Percentiles rank a stretch among this genome's conserved stretches.
Conservation (phyloP, 257 asterid species). For the Solanum clarkiae region DNA sequence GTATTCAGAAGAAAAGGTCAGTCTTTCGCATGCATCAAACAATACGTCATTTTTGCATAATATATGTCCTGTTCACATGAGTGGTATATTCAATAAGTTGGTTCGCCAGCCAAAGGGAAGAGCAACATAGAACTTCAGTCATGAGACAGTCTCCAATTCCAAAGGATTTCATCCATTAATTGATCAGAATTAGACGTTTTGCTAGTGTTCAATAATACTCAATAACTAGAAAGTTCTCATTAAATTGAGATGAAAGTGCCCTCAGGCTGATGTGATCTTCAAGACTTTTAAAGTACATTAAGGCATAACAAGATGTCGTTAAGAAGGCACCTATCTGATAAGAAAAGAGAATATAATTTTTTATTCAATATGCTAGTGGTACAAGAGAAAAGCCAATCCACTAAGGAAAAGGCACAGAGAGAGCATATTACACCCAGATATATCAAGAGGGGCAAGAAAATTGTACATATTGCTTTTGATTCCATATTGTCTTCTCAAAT, state of each 20-base stretch:
- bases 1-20: neutral
- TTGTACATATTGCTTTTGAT: neutral
- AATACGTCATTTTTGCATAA: neutral
- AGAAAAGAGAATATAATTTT: neutral
- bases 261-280: neutral
- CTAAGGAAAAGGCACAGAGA: neutral
- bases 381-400: neutral
- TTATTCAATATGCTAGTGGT: neutral
- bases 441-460: neutral
- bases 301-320: neutral
- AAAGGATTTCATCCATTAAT: neutral
- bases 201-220: neutral
- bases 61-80: neutral
- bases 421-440: neutral
- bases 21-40: neutral
- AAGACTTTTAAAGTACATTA: neutral
- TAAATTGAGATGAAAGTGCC: no score
- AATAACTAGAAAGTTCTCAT: neutral
- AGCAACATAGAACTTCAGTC: neutral
- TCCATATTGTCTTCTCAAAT: neutral
- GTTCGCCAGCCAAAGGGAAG: neutral
- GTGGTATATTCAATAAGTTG: neutral
- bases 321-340: neutral
- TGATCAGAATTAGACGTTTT: neutral
- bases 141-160: neutral